phyloP scores from a whole-genome alignment of 495 filamentous ascomycete genomes.

The Evernia prunastri region DNA sequence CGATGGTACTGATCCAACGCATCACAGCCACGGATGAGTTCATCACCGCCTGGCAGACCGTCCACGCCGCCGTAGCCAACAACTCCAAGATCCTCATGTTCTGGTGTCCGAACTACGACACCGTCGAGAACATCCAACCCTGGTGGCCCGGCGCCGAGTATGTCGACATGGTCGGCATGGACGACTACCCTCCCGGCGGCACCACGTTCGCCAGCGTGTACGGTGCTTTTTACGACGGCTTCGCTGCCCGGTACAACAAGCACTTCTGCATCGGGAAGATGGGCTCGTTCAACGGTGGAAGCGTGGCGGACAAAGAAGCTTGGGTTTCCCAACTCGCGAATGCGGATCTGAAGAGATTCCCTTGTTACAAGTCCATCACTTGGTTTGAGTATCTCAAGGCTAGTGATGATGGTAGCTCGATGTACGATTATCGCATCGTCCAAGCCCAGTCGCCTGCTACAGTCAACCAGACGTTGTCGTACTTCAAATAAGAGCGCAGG shows the following conservation, averaged over 20 bases:
- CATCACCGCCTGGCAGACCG: neutral
- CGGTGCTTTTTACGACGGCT: neutral
- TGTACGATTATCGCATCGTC: neutral
- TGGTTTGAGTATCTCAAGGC: neutral
- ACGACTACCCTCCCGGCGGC: slow-evolving; percentile 13
- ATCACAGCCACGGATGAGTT: neutral
- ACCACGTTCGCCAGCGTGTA: slow-evolving; percentile 1
- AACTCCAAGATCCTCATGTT: neutral
- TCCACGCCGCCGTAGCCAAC: neutral
- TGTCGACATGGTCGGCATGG: slow-evolving; percentile 22
- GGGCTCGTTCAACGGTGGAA: neutral
- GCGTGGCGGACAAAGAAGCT: neutral
- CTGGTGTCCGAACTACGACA: slow-evolving; percentile 10
- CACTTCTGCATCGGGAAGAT: neutral
- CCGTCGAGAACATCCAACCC: neutral
- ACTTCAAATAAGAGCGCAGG: neutral
- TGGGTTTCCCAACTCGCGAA: neutral
- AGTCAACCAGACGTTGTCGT: neutral
- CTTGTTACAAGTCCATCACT: neutral
- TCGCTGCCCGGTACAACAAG: neutral
- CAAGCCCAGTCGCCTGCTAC: neutral
- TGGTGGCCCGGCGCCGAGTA: slow-evolving; percentile 11
- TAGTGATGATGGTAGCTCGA: neutral
- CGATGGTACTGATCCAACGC: neutral
- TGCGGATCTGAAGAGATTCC: neutral